phyloP scores from a whole-genome alignment of 2,329 filamentous ascomycete species.

The Sclerotinia spermophila region DNA sequence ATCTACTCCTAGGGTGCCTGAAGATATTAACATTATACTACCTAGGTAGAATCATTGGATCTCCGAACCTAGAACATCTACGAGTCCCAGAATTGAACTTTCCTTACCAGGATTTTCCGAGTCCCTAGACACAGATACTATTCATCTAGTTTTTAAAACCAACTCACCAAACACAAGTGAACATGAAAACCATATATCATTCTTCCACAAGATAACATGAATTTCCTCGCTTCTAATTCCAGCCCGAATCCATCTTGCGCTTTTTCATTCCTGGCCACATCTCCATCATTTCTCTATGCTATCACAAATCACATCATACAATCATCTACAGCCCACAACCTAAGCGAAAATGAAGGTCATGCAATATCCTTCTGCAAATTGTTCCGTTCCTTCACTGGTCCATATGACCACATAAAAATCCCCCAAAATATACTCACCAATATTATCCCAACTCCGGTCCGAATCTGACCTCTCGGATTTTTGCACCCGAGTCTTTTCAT shows the following conservation, averaged over 20 bases:
- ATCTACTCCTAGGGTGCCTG: not conserved
- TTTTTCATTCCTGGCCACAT: not conserved
- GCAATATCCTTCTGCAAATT: not conserved
- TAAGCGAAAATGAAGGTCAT: not conserved
- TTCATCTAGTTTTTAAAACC: not conserved
- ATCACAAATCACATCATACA: constrained; percentile 14
- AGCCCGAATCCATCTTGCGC: not conserved
- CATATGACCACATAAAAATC: constrained; percentile 9
- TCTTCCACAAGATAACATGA: not conserved
- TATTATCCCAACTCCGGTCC: constrained; percentile 19
- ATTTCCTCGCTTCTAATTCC: constrained; percentile 8
- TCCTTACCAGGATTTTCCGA: too few relatives aligned
- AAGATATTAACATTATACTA: not conserved
- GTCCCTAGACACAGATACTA: not conserved
- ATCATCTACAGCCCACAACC: not conserved
- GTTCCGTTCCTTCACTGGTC: constrained; percentile 9
- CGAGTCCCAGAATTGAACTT: not conserved
- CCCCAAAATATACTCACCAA: constrained; percentile 2
- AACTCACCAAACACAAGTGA: not conserved
- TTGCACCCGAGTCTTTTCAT: not conserved
- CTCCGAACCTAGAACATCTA: not conserved
- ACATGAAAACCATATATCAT: not conserved
- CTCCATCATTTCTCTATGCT: constrained; percentile 2
- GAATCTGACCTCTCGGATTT: constrained; percentile 5
- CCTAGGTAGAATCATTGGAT: not conserved